Evolutionary conservation across 2,329 filamentous ascomycete species (phyloP), one percentile per base, ranked within the genome.

Genomic region (Fusarium oligoseptatum): DNA sequence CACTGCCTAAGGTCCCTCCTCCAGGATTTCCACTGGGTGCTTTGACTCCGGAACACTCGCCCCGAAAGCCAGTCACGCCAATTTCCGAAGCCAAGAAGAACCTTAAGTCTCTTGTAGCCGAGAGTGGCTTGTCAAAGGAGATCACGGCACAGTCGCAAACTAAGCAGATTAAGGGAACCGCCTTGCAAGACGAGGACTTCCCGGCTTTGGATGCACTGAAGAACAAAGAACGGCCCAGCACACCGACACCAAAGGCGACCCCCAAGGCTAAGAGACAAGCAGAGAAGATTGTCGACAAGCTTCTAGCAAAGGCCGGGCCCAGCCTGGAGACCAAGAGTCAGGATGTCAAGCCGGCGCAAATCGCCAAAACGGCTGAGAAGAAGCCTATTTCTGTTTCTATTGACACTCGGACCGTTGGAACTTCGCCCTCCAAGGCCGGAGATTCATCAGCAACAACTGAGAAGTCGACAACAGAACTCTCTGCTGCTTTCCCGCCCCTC

Each of bases 151-250:
- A 84, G 73, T 83, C 84, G n/a, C 73, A 75, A 34, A 32, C 71
- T 5, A 74, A 72, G 60, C 74, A 77, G 55, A 37, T 73, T 1
- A 76, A 70, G 62, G 74, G 63, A 55, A 57, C 66, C 43, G 70
- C 87, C 34, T 80, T 91, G 52, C 87, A 90, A 68, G 88, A 91
- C 27, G 90, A 92, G 75, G 90, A 92, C 74, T 92, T 92, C 75
- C 91, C 91, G 12, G 87, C 89, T 4, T 82, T 92, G 7, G 85
- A 88, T 70, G 83, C 87, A 11, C 81, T 85, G 24, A 81, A 50
- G 83, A 84, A 41, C 56, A 75, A 24, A 76, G 80, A 37, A 63
- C 80, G 45, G 78, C 82, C 83, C 4, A 78, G 84, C 1, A 84
- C 82, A 12, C 81, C 83, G 1, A 80, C 80, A 1, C 78, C 82